Evolutionary conservation across 2,329 filamentous ascomycete species (phyloP).

Genomic region (Fusarium chlamydosporum): DNA sequence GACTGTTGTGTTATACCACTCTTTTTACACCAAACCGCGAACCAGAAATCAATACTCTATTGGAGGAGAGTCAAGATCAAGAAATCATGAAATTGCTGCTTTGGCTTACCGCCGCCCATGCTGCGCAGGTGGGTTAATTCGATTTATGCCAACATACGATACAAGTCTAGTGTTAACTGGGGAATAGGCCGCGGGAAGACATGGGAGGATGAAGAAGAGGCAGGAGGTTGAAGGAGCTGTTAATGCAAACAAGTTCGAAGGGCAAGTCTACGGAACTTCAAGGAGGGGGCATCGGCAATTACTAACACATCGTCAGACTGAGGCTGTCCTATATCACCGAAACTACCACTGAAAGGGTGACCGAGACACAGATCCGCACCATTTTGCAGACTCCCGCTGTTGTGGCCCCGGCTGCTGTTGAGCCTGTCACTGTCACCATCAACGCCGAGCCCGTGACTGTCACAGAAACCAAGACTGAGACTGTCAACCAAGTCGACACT

Average conservation of each 20-base stretch:
- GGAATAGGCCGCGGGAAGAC: slow-evolving; percentile 42
- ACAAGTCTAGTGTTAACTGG: slow-evolving; percentile 9
- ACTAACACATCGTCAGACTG: slow-evolving; percentile 38
- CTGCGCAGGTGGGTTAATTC: slow-evolving; percentile 39
- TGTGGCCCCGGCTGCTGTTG: slow-evolving; percentile 6
- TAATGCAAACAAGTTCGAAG: slow-evolving; percentile 45
- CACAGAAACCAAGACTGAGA: slow-evolving; percentile 30
- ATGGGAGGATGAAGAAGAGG: slow-evolving; percentile 36
- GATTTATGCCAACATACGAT: background rate
- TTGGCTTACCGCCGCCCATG: slow-evolving; percentile 41
- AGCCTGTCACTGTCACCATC: slow-evolving; percentile 42
- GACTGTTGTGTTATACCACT: slow-evolving; percentile 49
- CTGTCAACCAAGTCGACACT: slow-evolving; percentile 34
- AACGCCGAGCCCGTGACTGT: slow-evolving; percentile 32
- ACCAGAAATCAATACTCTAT: slow-evolving; percentile 11
- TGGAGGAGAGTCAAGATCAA: background rate
- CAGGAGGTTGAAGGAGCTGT: slow-evolving; percentile 26
- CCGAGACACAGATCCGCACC: slow-evolving; percentile 35
- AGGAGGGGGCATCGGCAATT: no score
- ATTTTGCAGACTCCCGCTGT: slow-evolving; percentile 31
- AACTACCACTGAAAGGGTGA: slow-evolving; percentile 44
- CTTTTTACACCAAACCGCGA: slow-evolving; percentile 21
- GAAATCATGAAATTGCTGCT: slow-evolving; percentile 35
- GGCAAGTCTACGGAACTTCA: slow-evolving; percentile 25
- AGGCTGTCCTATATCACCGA: slow-evolving; percentile 48